Percentiles rank a stretch among this genome's conserved stretches.
These are phyloP conservation scores for Ceratonia siliqua DNA, from an alignment of 306 rosid species.

Conservation along the genomic window DNA sequence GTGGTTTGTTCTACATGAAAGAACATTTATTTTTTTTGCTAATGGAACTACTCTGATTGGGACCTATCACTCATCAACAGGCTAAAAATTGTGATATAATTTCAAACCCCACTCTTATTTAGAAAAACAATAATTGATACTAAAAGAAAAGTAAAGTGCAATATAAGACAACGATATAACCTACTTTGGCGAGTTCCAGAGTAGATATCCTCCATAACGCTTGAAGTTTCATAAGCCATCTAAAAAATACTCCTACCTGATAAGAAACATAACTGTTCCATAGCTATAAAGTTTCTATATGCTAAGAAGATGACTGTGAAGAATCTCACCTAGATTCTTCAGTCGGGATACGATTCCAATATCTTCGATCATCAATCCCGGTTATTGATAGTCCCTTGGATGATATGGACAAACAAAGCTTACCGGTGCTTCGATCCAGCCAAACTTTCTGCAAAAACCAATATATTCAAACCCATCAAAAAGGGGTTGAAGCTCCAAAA, in stretches of 20 bases:
- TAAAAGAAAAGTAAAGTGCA: neutral
- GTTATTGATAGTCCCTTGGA: constrained; percentile 81
- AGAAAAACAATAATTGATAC: neutral
- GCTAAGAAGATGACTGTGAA: neutral
- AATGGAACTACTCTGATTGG: no score
- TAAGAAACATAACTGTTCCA: constrained; percentile 31
- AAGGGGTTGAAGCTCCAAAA: neutral
- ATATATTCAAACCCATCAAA: constrained; percentile 14
- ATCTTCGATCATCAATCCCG: constrained; percentile 79
- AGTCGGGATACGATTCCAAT: constrained; percentile 68
- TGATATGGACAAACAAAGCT: constrained; percentile 69
- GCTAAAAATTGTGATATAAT: neutral
- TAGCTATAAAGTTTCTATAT: constrained; percentile 8
- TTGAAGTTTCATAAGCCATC: constrained; percentile 37
- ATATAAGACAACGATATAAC: constrained; percentile 1
- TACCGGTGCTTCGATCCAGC: constrained; percentile 79
- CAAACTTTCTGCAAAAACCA: constrained; percentile 69
- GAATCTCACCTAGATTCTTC: constrained; percentile 74
- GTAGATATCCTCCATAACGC: constrained; percentile 28
- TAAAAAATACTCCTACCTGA: constrained; percentile 23
- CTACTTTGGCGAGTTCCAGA: constrained; percentile 30
- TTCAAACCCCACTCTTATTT: neutral
- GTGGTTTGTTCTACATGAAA: no score
- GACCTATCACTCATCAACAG: no score
- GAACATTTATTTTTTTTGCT: no score